Conservation (phyloP, 768 basidiomycete genomes). For the Chalciporus sphaerocephalus region DNA sequence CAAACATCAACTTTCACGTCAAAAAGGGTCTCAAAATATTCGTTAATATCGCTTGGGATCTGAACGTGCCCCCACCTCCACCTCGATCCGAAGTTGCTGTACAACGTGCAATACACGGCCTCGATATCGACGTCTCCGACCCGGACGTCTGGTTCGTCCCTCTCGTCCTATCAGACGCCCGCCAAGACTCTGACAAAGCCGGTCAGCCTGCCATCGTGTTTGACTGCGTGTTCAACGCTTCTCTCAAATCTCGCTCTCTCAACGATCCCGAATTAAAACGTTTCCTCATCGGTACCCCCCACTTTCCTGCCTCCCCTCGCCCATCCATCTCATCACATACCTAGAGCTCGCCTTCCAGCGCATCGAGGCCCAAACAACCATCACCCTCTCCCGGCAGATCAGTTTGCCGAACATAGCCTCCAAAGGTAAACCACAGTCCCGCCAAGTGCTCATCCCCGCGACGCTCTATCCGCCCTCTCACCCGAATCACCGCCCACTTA, state of each 20-base stretch:
- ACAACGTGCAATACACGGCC: constrained; percentile 52
- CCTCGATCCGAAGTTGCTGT: constrained; percentile 54
- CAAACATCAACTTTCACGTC: constrained; percentile 25
- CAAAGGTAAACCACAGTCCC: constrained; percentile 63
- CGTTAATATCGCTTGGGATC: constrained; percentile 70
- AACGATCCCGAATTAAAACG: constrained; percentile 62
- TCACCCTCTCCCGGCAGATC: constrained; percentile 65
- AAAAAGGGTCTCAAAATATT: constrained; percentile 60
- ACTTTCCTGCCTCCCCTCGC: background rate
- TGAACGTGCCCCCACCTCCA: constrained; percentile 65
- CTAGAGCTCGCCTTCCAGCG: constrained; percentile 66
- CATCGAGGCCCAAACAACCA: constrained; percentile 55
- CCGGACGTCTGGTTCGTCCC: constrained; percentile 60
- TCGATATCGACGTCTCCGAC: constrained; percentile 38
- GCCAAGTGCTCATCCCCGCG: constrained; percentile 53
- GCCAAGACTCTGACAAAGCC: constrained; percentile 68
- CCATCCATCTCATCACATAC: constrained; percentile 13
- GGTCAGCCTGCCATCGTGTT: constrained; percentile 68
- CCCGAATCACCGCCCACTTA: constrained; percentile 11
- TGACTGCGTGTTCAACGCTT: constrained; percentile 63
- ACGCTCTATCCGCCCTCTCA: constrained; percentile 33
- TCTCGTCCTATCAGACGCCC: constrained; percentile 61
- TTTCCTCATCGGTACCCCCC: constrained; percentile 57
- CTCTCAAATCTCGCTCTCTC: constrained; percentile 54
- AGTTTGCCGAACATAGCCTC: constrained; percentile 71